Evolutionary conservation across 495 filamentous ascomycete species (phyloP).

Genomic region (Neurospora hispaniola): DNA sequence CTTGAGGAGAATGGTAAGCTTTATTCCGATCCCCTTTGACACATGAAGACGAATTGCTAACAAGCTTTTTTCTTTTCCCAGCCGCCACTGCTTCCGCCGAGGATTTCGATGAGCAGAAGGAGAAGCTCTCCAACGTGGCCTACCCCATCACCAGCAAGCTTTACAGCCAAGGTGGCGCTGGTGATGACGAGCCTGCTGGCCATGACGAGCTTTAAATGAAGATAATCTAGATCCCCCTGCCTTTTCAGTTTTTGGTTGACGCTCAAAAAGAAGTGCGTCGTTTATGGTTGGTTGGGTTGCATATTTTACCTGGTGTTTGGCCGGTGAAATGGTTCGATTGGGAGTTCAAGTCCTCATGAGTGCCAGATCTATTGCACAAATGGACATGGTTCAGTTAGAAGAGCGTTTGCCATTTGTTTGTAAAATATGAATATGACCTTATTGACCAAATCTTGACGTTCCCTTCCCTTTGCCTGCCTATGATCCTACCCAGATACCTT

Average conservation of each 20-base stretch:
- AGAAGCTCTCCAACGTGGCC: constrained; percentile 92
- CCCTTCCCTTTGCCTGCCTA: background rate
- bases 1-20: constrained; percentile 71
- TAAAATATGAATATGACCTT: background rate
- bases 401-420: background rate
- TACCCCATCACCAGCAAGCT: constrained; percentile 99
- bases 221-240: constrained; percentile 25
- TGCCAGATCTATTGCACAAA: background rate
- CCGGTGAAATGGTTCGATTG: background rate
- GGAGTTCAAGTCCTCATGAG: background rate
- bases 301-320: background rate
- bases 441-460: background rate
- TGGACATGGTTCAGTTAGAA: background rate
- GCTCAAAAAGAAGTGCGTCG: constrained; percentile 12
- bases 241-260: constrained; percentile 14
- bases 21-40: background rate
- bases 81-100: constrained; percentile 73
- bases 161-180: constrained; percentile 57
- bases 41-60: constrained; percentile 10
- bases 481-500: too few species aligned
- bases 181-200: constrained; percentile 56
- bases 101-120: constrained; percentile 99
- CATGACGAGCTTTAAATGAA: constrained; percentile 83
- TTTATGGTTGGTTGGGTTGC: background rate
- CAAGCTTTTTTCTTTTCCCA: constrained; percentile 1